Evolutionary conservation across 169 alveolate genomes (phyloP).

Genomic region (Toxoplasma gondii): DNA sequence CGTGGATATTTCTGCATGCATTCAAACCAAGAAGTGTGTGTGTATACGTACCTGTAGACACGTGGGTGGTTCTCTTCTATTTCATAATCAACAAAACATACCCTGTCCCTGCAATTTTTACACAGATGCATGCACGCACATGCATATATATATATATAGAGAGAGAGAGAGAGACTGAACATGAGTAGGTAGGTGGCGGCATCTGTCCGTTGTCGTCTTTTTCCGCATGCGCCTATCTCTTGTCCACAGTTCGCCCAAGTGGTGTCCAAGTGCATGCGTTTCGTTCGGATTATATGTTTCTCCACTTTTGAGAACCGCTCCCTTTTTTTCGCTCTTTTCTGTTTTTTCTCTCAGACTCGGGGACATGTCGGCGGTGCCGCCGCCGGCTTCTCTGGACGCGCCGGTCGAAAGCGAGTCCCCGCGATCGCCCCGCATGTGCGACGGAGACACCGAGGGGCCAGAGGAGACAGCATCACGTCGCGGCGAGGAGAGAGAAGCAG

Average conservation of each 20-base stretch:
- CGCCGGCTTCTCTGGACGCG: slow-evolving; percentile 8
- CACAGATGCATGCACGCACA: background rate
- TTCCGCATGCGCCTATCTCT: too few species aligned
- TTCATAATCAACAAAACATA: background rate
- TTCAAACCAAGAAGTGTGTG: too few species aligned
- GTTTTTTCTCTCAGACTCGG: background rate
- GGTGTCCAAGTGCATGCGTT: too few species aligned
- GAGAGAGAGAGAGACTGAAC: background rate
- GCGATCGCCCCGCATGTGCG: background rate
- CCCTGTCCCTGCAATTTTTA: too few species aligned
- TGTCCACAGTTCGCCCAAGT: too few species aligned
- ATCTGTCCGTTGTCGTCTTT: too few species aligned
- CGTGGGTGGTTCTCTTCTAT: background rate
- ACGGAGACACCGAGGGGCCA: background rate
- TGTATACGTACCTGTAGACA: background rate
- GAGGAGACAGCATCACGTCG: background rate
- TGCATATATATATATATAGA: background rate
- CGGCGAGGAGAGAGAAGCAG: background rate
- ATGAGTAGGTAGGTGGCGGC: too few species aligned
- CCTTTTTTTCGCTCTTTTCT: too few species aligned
- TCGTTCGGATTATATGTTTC: too few species aligned
- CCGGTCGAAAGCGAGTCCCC: background rate
- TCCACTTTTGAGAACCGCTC: too few species aligned
- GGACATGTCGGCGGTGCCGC: slow-evolving; percentile 21
- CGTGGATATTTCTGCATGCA: too few species aligned